phyloP scores from a whole-genome alignment of 345 rosid species.

The Corymbia maculata region DNA sequence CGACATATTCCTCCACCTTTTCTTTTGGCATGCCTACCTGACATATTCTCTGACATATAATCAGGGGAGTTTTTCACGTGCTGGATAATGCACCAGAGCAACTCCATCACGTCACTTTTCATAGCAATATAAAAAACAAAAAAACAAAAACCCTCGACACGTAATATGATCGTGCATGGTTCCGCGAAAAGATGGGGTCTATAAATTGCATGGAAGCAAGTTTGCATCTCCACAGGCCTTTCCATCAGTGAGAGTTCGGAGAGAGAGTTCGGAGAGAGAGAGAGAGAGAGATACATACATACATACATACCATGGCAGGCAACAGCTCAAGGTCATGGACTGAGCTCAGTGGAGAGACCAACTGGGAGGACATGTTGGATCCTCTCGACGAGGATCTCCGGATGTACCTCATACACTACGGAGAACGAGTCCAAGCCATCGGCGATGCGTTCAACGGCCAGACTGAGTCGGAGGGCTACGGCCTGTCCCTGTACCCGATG shows the following conservation, averaged over 20 bases:
- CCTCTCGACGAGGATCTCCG: conserved; percentile 74
- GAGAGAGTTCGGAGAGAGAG: background rate
- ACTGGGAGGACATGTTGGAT: conserved; percentile 51
- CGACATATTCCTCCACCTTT: no score
- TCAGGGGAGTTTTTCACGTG: background rate
- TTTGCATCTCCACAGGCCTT: background rate
- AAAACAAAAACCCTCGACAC: background rate
- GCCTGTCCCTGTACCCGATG: conserved; percentile 44
- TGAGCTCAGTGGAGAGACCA: conserved; percentile 43
- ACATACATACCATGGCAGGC: background rate
- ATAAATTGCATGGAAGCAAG: background rate
- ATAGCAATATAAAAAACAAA: no score
- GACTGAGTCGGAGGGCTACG: conserved; percentile 35
- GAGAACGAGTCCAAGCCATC: conserved; percentile 68
- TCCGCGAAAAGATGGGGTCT: background rate
- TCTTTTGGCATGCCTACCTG: no score
- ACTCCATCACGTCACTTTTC: background rate
- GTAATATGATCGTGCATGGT: background rate
- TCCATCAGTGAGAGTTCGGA: background rate
- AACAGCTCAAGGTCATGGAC: conserved; percentile 37
- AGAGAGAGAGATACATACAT: background rate
- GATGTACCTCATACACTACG: conserved; percentile 49
- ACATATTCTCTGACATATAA: background rate
- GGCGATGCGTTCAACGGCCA: conserved; percentile 48
- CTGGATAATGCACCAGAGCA: background rate